Evolutionary conservation across 345 rosid genomes (phyloP), one percentile per base, ranked within the genome.

Genomic region (Anacardium occidentale): DNA sequence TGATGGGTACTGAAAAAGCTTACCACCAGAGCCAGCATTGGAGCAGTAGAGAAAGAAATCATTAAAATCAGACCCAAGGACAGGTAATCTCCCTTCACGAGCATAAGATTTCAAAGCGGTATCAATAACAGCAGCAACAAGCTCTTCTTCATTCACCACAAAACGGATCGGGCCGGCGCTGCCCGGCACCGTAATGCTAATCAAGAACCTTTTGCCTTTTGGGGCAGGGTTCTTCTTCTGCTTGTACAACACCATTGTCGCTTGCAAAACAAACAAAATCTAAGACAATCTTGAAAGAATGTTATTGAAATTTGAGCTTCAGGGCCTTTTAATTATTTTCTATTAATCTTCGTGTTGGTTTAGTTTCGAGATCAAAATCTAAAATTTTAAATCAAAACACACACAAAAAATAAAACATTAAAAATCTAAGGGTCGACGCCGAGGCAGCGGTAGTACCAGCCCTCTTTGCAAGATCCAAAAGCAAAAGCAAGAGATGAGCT

Each of bases 391-490:
- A 50, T 50, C 18, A 37, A 37, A 37, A 37, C 18, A 50, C 7
- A 29, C 32, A 29, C 1, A 13, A 50, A 50, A 50, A n/a, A n/a
- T n/a, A n/a, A n/a, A n/a, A n/a, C n/a, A n/a, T n/a, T n/a, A n/a
- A n/a, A n/a, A 50, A 13, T 5, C 14, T 82, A 93, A 70, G 99
- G 99, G 93, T 96, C 97, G 80, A 90, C 78, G 79, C 98, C 96
- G 73, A 86, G 77, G 96, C 99, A 93, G 90, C 97, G 98, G 61
- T 83, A 91, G 94, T 93, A 96, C 99, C 99, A 96, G 91, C 92
- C 97, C 80, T 90, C 91, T 80, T 91, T 96, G 95, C 99, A 93
- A 58, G 99, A 93, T n/a, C 93, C 99, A 81, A 93, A 95, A 29
- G 96, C 82, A 76, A 88, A 95, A 81, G 84, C 85, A 77, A 80